Evolutionary conservation across 345 rosid genomes (phyloP).

Genomic region (Trapa incisa): DNA sequence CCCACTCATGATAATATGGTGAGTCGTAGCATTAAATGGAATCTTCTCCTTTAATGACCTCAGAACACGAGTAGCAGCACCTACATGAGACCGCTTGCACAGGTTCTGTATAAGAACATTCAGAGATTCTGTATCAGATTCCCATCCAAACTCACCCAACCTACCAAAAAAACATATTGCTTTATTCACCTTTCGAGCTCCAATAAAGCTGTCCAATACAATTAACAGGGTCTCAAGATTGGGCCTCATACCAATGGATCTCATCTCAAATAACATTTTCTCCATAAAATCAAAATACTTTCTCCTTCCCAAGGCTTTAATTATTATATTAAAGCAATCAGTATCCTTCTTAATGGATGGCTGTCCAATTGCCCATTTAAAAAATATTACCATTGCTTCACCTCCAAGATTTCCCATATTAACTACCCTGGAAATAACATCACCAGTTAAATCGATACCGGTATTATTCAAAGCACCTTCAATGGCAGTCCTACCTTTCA

Average conservation of each 20-base stretch:
- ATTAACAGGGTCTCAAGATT: constrained; percentile 40
- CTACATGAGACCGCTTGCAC: constrained; percentile 56
- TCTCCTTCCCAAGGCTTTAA: constrained; percentile 67
- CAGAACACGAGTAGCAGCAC: constrained; percentile 50
- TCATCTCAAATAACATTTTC: constrained; percentile 33
- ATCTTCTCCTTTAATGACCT: constrained; percentile 42
- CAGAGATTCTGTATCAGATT: constrained; percentile 36
- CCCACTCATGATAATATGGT: constrained; percentile 48
- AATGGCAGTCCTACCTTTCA: constrained; percentile 40
- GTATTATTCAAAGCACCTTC: constrained; percentile 35
- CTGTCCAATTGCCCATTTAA: constrained; percentile 61
- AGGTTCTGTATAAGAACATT: constrained; percentile 57
- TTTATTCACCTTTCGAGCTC: constrained; percentile 38
- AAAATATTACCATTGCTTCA: constrained; percentile 54
- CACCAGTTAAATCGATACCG: constrained; percentile 35
- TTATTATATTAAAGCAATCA: constrained; percentile 34
- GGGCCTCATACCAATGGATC: constrained; percentile 16
- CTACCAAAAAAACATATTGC: constrained; percentile 44
- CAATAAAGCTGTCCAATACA: constrained; percentile 45
- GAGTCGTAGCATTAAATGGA: constrained; percentile 33
- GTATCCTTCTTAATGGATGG: constrained; percentile 34
- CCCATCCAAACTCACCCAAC: constrained; percentile 38
- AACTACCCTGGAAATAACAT: constrained; percentile 53
- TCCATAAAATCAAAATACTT: constrained; percentile 44
- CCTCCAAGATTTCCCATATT: constrained; percentile 59